Evolutionary conservation across 164 flowering plant species (phyloP).

Genomic region (Buxus sempervirens): DNA sequence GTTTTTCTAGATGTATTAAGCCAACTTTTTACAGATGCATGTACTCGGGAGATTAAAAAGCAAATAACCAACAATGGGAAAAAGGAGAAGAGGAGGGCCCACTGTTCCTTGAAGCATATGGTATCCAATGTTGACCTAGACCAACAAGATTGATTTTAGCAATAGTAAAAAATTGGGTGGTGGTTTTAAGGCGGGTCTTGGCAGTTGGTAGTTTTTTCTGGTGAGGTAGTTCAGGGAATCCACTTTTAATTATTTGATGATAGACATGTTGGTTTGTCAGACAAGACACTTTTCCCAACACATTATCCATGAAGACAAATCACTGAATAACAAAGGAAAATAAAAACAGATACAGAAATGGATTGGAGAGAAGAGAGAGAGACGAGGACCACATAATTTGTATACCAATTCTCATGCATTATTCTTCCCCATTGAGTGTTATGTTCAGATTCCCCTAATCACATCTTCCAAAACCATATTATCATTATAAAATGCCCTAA

Average conservation of each 20-base stretch:
- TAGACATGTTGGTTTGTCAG: constrained; percentile 12
- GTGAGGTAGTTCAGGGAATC: constrained; percentile 24
- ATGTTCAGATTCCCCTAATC: no score
- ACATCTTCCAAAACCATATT: constrained; percentile 19
- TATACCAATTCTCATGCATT: constrained; percentile 27
- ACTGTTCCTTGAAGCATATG: no score
- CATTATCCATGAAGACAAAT: constrained; percentile 3
- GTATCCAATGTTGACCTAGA: no score
- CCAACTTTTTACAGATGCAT: not conserved
- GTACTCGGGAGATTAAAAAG: no score
- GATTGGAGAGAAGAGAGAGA: not conserved
- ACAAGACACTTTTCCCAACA: constrained; percentile 5
- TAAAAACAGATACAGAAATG: not conserved
- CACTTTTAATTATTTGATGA: not conserved
- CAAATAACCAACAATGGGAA: no score
- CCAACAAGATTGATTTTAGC: no score
- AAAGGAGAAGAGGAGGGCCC: no score
- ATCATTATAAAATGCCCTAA: not conserved
- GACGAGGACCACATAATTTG: constrained; percentile 31
- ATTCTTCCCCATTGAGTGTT: not conserved
- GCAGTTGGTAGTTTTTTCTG: constrained; percentile 42
- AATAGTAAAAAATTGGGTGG: not conserved
- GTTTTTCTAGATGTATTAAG: no score
- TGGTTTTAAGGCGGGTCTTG: constrained; percentile 19
- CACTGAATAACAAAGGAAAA: not conserved